A percentile compares a stretch with the other conserved stretches of the same genome.
Evolutionary conservation across 2,329 filamentous ascomycete species (phyloP).

Genomic region (Xylariaceae sp.): DNA sequence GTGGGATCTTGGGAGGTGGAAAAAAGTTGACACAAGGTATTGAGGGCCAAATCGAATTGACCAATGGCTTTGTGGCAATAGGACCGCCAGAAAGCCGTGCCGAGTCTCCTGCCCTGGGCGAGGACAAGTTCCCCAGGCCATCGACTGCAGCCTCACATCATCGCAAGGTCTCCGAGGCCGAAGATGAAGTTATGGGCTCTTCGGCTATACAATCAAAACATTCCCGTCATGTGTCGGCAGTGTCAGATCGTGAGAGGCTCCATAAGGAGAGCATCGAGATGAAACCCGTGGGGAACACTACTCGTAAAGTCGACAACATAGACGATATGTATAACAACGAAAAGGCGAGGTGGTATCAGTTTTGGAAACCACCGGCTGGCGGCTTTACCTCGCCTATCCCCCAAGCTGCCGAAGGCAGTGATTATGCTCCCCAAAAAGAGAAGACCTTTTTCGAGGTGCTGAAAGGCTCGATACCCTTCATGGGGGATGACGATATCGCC

Average conservation of each 20-base stretch:
- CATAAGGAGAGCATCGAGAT: slow-evolving; percentile 32
- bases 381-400: slow-evolving; percentile 60
- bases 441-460: slow-evolving; percentile 51
- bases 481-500: slow-evolving; percentile 40
- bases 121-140: slow-evolving; percentile 31
- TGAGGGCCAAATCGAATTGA: slow-evolving; percentile 50
- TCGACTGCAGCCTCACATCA: slow-evolving; percentile 21
- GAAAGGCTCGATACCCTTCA: slow-evolving; percentile 47
- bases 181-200: slow-evolving; percentile 29
- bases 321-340: slow-evolving; percentile 47
- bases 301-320: slow-evolving; percentile 46
- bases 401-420: slow-evolving; percentile 47
- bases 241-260: slow-evolving; percentile 36
- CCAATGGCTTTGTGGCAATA: slow-evolving; percentile 49
- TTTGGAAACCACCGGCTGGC: slow-evolving; percentile 61
- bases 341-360: slow-evolving; percentile 54
- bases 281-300: slow-evolving; percentile 44
- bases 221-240: slow-evolving; percentile 35
- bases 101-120: slow-evolving; percentile 25
- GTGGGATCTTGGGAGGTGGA: slow-evolving; percentile 41
- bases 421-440: slow-evolving; percentile 41
- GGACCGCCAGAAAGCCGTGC: slow-evolving; percentile 20
- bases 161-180: slow-evolving; percentile 16
- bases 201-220: slow-evolving; percentile 23
- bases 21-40: slow-evolving; percentile 48